Evolutionary conservation across 306 rosid species (phyloP), one percentile per base, ranked within the genome.

Genomic region (Cyamopsis tetragonoloba): DNA sequence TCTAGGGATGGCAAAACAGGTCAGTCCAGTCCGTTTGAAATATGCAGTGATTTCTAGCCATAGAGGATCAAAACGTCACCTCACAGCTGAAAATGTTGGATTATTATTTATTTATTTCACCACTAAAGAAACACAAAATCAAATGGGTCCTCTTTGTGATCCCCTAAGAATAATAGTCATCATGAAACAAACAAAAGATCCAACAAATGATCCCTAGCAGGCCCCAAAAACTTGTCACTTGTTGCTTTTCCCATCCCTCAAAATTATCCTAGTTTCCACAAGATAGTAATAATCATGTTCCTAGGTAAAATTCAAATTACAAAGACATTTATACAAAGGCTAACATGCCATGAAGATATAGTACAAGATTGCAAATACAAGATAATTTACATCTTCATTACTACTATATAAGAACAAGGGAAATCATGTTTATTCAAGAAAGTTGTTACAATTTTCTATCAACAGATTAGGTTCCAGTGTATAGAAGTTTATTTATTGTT

Each of bases 401-500:
- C 75, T 49, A 77, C 81, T 65, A 46, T 48, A 79, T 43, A 73
- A 75, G 67, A 80, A 65, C 41, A 13, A 6, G 28, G 31, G 62
- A 43, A 54, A 53, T 70, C 66, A 62, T 41, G 70, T 51, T 58
- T 78, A 41, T 24, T 32, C 86, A 60, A 55, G 22, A 68, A n/a
- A 70, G 56, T 66, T 62, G 69, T 37, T 65, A 73, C 39, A 13
- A 76, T 24, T 67, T 49, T 73, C 56, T 72, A 62, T 76, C 32
- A 26, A 50, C 73, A 61, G 10, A 71, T 68, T 17, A 59, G 47
- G 50, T 71, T 61, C 59, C 63, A 26, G 48, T 24, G 14, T 26
- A 62, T 12, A 62, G 42, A 65, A 24, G 14, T 5, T 86, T 77
- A 87, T 83, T 86, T 80, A 68, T 71, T 83, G 77, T 65, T 84